Evolutionary conservation across 192 early-diverging fungal genomes (phyloP).

Genomic region (Oehlia diaphana): DNA sequence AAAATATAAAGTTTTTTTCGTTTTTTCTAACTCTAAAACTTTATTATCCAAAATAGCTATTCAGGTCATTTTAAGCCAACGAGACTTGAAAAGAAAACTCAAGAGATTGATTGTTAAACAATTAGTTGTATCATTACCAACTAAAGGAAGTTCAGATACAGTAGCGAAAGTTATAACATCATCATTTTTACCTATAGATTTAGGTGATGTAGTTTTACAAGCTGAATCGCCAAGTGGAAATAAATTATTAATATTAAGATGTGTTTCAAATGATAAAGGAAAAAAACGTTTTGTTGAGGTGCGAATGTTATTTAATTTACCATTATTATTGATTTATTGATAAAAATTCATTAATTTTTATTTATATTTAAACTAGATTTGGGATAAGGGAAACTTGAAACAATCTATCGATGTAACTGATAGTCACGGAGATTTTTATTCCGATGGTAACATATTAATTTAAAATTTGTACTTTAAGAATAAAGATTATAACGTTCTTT

Average conservation of each 20-base stretch:
- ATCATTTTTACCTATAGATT: slow-evolving; percentile 25
- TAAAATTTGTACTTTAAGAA: not conserved
- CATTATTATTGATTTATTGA: not conserved
- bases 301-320: not conserved
- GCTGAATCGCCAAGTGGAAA: slow-evolving; percentile 39
- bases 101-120: not conserved
- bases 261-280: slow-evolving; percentile 41
- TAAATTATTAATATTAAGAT: slow-evolving; percentile 41
- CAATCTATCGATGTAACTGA: slow-evolving; percentile 65
- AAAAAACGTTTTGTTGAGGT: slow-evolving; percentile 61
- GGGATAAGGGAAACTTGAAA: slow-evolving; percentile 51
- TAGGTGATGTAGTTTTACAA: slow-evolving; percentile 37
- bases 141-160: not conserved
- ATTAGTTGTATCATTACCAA: not conserved
- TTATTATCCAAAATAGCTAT: not conserved
- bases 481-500: too few relatives aligned
- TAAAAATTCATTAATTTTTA: not conserved
- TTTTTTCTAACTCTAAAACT: not conserved
- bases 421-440: slow-evolving; percentile 70
- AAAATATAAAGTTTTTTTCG: not conserved
- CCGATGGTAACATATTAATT: slow-evolving; percentile 40
- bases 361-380: slow-evolving; percentile 37
- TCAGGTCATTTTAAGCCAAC: not conserved
- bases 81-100: not conserved
- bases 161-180: not conserved